These are phyloP conservation scores for Melanopsichium pennsylvanicum DNA, from an alignment of 1,284 basidiomycete species.

Conservation along the genomic window DNA sequence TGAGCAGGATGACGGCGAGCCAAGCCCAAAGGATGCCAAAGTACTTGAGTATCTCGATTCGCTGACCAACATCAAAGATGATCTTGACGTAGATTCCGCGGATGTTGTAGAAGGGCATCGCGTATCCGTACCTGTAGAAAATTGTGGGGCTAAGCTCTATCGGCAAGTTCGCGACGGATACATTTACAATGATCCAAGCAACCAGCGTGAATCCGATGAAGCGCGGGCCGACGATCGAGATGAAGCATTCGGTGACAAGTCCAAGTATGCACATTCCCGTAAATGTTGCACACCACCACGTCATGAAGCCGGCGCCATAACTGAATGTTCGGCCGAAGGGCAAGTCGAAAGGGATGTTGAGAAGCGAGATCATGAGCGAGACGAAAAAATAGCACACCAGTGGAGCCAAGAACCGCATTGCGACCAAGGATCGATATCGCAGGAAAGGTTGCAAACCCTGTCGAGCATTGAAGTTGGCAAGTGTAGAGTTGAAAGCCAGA, in stretches of 20 bases:
- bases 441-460: constrained; percentile 49
- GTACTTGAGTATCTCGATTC: constrained; percentile 52
- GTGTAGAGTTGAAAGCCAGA: constrained; percentile 64
- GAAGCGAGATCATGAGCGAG: constrained; percentile 56
- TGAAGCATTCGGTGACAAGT: constrained; percentile 48
- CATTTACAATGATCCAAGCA: constrained; percentile 60
- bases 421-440: constrained; percentile 43
- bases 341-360: constrained; percentile 60
- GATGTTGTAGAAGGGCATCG: constrained; percentile 62
- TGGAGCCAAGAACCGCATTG: constrained; percentile 51
- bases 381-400: constrained; percentile 48
- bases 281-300: constrained; percentile 52
- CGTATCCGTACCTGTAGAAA: constrained; percentile 57
- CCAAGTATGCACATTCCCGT: constrained; percentile 55
- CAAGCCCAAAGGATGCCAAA: constrained; percentile 61
- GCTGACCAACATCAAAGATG: constrained; percentile 56
- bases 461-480: constrained; percentile 50
- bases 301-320: constrained; percentile 62
- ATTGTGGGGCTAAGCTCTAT: constrained; percentile 38
- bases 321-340: constrained; percentile 47
- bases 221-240: constrained; percentile 50
- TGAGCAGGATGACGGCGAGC: constrained; percentile 49
- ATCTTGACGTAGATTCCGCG: constrained; percentile 54
- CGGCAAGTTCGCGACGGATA: constrained; percentile 51
- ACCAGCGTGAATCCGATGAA: constrained; percentile 58